Percentiles rank a stretch among this genome's conserved stretches.
Conservation (phyloP, 306 rosid species). For the Pyrus bretschneideri region DNA sequence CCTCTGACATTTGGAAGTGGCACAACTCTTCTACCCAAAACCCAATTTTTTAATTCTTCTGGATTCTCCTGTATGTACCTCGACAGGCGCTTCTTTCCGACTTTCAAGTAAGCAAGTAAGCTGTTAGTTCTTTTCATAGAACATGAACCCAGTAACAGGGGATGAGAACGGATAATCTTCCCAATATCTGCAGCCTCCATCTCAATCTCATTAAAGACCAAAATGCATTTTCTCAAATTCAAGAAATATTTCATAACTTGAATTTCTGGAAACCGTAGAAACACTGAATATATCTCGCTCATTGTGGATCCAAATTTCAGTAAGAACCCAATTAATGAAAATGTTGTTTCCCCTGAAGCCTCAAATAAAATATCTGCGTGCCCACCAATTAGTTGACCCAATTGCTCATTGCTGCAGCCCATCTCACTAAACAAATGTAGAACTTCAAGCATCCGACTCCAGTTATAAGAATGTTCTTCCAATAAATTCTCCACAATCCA, state of each 20-base stretch:
- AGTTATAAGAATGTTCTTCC: constrained; percentile 37
- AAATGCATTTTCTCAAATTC: constrained; percentile 44
- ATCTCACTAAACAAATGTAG: constrained; percentile 34
- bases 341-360: constrained; percentile 50
- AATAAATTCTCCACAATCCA: constrained; percentile 43
- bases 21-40: constrained; percentile 28
- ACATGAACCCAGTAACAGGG: constrained; percentile 48
- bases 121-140: constrained; percentile 44
- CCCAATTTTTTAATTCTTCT: constrained; percentile 43
- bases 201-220: constrained; percentile 42
- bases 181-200: constrained; percentile 51
- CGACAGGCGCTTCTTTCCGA: constrained; percentile 55
- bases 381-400: constrained; percentile 27
- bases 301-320: constrained; percentile 48
- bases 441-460: constrained; percentile 48
- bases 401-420: constrained; percentile 33
- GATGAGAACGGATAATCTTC: constrained; percentile 40
- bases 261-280: constrained; percentile 50
- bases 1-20: constrained; percentile 22
- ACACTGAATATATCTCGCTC: constrained; percentile 31
- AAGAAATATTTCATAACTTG: constrained; percentile 32
- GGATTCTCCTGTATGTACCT: constrained; percentile 47
- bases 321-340: constrained; percentile 47
- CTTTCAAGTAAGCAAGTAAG: constrained; percentile 38
- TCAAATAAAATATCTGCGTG: constrained; percentile 53